Base-by-base conservation (phyloP, 1,139 yeast species). In the Magnusiomyces starmeri region DNA sequence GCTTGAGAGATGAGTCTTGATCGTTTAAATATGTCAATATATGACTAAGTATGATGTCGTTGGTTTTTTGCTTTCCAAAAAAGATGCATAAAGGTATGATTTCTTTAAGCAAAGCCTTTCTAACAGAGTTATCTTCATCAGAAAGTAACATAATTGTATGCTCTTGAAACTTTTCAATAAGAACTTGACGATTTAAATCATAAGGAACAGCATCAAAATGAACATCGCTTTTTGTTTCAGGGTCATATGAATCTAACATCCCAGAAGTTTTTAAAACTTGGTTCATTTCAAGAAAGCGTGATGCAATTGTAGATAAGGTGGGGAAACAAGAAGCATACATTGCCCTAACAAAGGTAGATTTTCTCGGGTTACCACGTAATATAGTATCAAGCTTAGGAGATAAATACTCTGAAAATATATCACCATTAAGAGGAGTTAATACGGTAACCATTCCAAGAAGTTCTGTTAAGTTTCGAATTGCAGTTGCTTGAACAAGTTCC, bases 11-110 rank as follows among this genome's bases (percentile, higher is more conserved):
- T 2, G 84, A 73, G 61, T 83, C 82, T 49, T 81, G 75, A 63
- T 89, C 97, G 65, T 94, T 94, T 55, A 94, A 70, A 62, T 89
- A 94, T 0, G 97, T 90, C 45, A 92, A 89, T 51, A 90, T 71
- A 71, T 94, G 98, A 43, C 96, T 90, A 48, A 94, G 69, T 16
- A 94, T 81, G 43, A 90, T 74, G 66, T 94, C 97, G 63, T 86
- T 89, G 0, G 96, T 85, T 60, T 81, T 85, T 51, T 88, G 95
- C 49, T 83, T 81, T 0, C 97, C 97, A 65, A 94, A 83, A 57
- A 84, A 85, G 21, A 82, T 75, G 61, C 97, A 87, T 6, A 94
- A 68, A 0, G 92, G 87, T 12, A 84, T 71, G 21, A 90, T 82
- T 55, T 85, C 79, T 43, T 75, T 70, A 48, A 94, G 72, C 18